Percentiles rank a stretch among this genome's conserved stretches.
Evolutionary conservation across 192 early-diverging fungal species (phyloP).

Genomic region (Backusella luteola): DNA sequence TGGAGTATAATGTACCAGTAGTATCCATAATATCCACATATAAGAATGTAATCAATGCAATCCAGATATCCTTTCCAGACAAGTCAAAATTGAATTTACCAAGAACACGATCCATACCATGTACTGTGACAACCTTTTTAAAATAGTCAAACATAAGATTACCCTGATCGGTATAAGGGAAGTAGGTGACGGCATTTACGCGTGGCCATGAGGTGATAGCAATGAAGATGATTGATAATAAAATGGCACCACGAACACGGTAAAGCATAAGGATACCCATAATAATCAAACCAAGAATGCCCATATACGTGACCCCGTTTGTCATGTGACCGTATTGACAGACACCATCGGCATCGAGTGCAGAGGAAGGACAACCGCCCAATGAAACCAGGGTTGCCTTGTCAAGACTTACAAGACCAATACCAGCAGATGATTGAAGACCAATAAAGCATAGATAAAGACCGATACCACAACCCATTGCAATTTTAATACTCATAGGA

Average conservation of each 20-base stretch:
- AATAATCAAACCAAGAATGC: slow-evolving; percentile 67
- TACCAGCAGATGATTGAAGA: slow-evolving; percentile 76
- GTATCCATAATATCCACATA: slow-evolving; percentile 88
- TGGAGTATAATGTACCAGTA: slow-evolving; percentile 82
- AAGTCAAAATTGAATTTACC: slow-evolving; percentile 65
- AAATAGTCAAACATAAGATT: slow-evolving; percentile 65
- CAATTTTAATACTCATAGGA: slow-evolving; percentile 70
- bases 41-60: slow-evolving; percentile 80
- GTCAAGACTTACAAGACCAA: slow-evolving; percentile 66
- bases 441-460: slow-evolving; percentile 80
- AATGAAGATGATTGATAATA: slow-evolving; percentile 70
- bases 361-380: slow-evolving; percentile 57
- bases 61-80: slow-evolving; percentile 62
- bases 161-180: slow-evolving; percentile 65
- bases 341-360: slow-evolving; percentile 56
- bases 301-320: slow-evolving; percentile 56
- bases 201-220: slow-evolving; percentile 75
- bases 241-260: slow-evolving; percentile 67
- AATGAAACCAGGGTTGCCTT: slow-evolving; percentile 59
- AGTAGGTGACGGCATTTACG: slow-evolving; percentile 66
- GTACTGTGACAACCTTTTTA: slow-evolving; percentile 69
- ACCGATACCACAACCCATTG: slow-evolving; percentile 74
- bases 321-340: slow-evolving; percentile 62
- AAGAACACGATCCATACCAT: slow-evolving; percentile 55
- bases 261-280: slow-evolving; percentile 64